phyloP scores from a whole-genome alignment of 1,284 basidiomycete genomes.

The Clitocybe nebularis region DNA sequence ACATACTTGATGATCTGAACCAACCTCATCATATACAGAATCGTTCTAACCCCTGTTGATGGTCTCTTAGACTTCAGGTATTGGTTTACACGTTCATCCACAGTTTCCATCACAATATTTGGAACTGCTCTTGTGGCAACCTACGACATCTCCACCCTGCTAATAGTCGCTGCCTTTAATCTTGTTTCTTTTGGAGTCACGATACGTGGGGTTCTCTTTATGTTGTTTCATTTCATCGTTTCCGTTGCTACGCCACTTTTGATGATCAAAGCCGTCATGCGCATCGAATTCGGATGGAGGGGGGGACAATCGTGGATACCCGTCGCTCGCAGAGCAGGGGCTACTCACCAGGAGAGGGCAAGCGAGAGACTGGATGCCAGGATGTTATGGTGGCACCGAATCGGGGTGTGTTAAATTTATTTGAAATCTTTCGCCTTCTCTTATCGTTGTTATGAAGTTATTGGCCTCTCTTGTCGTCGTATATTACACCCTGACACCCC shows the following conservation, averaged over 20 bases:
- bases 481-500: conserved; percentile 10
- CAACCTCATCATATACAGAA: no score
- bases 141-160: conserved; percentile 2
- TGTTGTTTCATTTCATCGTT: conserved; percentile 3
- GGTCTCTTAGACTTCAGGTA: conserved; percentile 19
- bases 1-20: no score
- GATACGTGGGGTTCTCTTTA: no score
- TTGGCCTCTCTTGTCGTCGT: conserved; percentile 8
- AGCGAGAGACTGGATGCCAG: conserved; percentile 21
- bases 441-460: conserved; percentile 10
- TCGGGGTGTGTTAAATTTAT: conserved; percentile 14
- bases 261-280: conserved; percentile 21
- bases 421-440: neutral
- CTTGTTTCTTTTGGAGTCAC: no score
- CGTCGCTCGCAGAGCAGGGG: conserved; percentile 9
- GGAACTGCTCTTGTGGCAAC: conserved; percentile 18
- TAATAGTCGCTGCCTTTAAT: no score
- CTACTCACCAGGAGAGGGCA: conserved; percentile 23
- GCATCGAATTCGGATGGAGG: conserved; percentile 20
- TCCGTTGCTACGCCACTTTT: conserved; percentile 11
- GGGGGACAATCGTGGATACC: conserved; percentile 17
- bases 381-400: conserved; percentile 10
- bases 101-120: conserved; percentile 23
- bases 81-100: conserved; percentile 26
- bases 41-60: conserved; percentile 5